These are phyloP conservation scores for Hyaloscypha hepaticicola DNA, from an alignment of 495 filamentous ascomycete genomes.

Conservation along the genomic window DNA sequence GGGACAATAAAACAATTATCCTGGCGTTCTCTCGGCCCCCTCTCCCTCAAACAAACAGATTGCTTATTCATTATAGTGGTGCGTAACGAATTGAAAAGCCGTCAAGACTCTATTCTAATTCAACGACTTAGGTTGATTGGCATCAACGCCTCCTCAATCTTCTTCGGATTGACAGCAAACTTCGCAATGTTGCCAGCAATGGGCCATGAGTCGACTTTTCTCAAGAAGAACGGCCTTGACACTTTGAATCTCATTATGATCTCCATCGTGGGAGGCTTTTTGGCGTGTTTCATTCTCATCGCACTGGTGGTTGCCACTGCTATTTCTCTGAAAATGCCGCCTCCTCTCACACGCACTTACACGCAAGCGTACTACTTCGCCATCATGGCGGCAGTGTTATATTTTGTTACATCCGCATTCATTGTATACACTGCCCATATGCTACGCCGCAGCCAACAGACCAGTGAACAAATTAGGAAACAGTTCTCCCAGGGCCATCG, in stretches of 20 bases:
- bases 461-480: slow-evolving; percentile 63
- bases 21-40: no score
- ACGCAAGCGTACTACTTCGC: slow-evolving; percentile 76
- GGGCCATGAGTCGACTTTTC: slow-evolving; percentile 56
- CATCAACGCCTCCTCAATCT: slow-evolving; percentile 70
- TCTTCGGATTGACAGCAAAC: slow-evolving; percentile 66
- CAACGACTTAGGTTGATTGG: slow-evolving; percentile 52
- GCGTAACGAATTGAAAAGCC: slow-evolving; percentile 26
- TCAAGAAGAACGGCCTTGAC: background rate
- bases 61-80: no score
- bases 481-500: slow-evolving; percentile 64
- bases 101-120: background rate
- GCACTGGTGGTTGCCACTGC: slow-evolving; percentile 48
- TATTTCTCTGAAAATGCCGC: slow-evolving; percentile 39
- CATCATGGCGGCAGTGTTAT: slow-evolving; percentile 68
- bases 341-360: slow-evolving; percentile 42
- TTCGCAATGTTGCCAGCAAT: slow-evolving; percentile 72
- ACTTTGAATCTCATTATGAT: slow-evolving; percentile 5
- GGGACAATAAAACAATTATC: no score
- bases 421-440: slow-evolving; percentile 62
- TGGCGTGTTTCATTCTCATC: slow-evolving; percentile 15
- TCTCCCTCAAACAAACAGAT: no score
- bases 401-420: slow-evolving; percentile 68
- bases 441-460: slow-evolving; percentile 28
- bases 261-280: slow-evolving; percentile 48